Base-by-base conservation (phyloP, 768 basidiomycete species). In the Candolleomyces efflorescens region DNA sequence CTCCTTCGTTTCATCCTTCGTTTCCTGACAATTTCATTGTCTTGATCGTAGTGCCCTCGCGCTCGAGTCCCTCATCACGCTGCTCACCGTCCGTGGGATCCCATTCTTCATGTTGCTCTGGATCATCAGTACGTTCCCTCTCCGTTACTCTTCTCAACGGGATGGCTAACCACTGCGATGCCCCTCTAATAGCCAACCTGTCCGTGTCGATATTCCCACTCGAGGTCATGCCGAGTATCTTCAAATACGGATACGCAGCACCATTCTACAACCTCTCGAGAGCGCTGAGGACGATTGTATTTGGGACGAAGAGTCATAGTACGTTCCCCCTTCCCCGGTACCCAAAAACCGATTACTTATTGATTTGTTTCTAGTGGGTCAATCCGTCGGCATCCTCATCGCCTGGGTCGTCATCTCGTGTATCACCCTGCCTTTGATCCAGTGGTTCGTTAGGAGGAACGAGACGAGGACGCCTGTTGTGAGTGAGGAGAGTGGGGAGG, bases 51-150 rank as follows among this genome's bases (percentile, higher is more conserved):
- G 85, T 50, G 87, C 87, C 2, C 70, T 88, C 1, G 86, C 84
- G 0, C 62, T 89, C 5, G 87, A 89, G 64, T 70, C 84, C 3
- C 68, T 87, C 67, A 72, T 87, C 48, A 84, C 84, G 0, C 53
- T 89, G 18, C 64, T 89, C 54, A 86, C 83, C 0, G n/a, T 73
- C 1, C 73, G 75, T 53, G 85, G 80, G 59, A 74, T 87, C 23
- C 78, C 85, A 0, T 78, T 85, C 67, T 89, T 89, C 73, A 78
- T 89, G 68, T 73, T 88, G 45, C 52, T 81, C 9, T 87, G 85
- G 85, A 85, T 90, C 62, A 87, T 90, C 59, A 65, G 85, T 83
- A 59, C 22, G 78, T 65, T n/a, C 32, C 32, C 22, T 23, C 15
- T 22, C 49, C 24, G 6, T 23, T 13, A 18, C 45, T 18, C 20